A percentile compares a stretch with the other conserved stretches of the same genome.
Evolutionary conservation across 306 rosid species (phyloP).

Genomic region (Geum urbanum): DNA sequence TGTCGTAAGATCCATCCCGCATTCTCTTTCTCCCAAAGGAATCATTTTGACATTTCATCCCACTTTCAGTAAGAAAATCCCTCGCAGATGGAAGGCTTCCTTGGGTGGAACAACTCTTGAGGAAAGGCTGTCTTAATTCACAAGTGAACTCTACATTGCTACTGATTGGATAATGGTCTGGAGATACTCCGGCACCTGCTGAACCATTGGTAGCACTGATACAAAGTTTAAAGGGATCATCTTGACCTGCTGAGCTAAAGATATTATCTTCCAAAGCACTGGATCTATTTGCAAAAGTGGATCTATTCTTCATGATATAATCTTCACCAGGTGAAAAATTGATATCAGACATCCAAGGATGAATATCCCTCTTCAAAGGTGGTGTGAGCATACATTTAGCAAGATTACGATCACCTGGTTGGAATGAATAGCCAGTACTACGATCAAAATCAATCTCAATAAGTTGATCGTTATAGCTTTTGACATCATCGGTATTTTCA

Average conservation of each 20-base stretch:
- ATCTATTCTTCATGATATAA: slow-evolving; percentile 32
- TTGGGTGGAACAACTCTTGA: slow-evolving; percentile 51
- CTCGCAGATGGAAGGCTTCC: slow-evolving; percentile 38
- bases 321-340: slow-evolving; percentile 31
- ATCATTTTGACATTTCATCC: slow-evolving; percentile 33
- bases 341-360: slow-evolving; percentile 29
- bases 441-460: slow-evolving; percentile 30
- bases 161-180: slow-evolving; percentile 20
- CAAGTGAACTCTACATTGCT: slow-evolving; percentile 30
- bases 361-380: slow-evolving; percentile 22
- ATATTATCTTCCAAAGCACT: slow-evolving; percentile 34
- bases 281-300: slow-evolving; percentile 30
- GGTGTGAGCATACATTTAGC: slow-evolving; percentile 38
- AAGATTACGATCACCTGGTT: slow-evolving; percentile 35
- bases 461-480: slow-evolving; percentile 38
- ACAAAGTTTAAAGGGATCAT: slow-evolving; percentile 34
- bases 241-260: slow-evolving; percentile 39
- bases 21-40: slow-evolving; percentile 37
- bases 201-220: slow-evolving; percentile 29
- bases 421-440: slow-evolving; percentile 35
- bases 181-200: slow-evolving; percentile 29
- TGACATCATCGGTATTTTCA: slow-evolving; percentile 27
- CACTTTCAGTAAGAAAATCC: slow-evolving; percentile 37
- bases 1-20: slow-evolving; percentile 26
- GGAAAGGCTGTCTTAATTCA: slow-evolving; percentile 48